These are phyloP conservation scores for Malania oleifera DNA, from an alignment of 164 flowering plant species.

Conservation along the genomic window DNA sequence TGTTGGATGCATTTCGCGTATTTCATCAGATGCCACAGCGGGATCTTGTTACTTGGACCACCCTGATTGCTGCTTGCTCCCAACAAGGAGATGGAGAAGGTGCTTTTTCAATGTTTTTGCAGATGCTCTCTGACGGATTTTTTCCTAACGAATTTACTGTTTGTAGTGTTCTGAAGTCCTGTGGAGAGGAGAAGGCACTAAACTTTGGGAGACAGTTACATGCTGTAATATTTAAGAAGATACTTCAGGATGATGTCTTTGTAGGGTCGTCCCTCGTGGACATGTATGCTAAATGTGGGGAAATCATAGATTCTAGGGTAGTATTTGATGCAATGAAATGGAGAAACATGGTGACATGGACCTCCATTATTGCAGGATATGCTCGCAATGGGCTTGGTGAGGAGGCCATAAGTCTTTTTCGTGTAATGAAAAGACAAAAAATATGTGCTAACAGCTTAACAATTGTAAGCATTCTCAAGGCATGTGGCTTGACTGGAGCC, in stretches of 20 bases:
- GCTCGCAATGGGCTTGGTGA: conserved; percentile 68
- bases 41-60: conserved; percentile 79
- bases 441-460: conserved; percentile 58
- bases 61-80: conserved; percentile 62
- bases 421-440: conserved; percentile 60
- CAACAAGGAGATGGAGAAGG: conserved; percentile 48
- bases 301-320: conserved; percentile 40
- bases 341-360: conserved; percentile 83
- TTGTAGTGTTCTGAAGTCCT: conserved; percentile 67
- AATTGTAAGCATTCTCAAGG: conserved; percentile 61
- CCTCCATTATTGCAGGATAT: conserved; percentile 75
- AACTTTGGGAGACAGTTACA: conserved; percentile 71
- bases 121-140: conserved; percentile 47
- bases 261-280: conserved; percentile 61
- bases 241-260: conserved; percentile 53
- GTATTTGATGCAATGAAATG: conserved; percentile 61
- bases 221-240: conserved; percentile 51
- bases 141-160: conserved; percentile 65
- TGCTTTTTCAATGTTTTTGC: conserved; percentile 44
- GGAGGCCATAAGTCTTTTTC: conserved; percentile 63
- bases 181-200: conserved; percentile 59
- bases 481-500: conserved; percentile 62
- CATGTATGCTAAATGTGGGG: conserved; percentile 79
- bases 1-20: conserved; percentile 35
- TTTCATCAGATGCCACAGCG: conserved; percentile 52